These are phyloP conservation scores for Inga leiocalycina DNA, from an alignment of 306 rosid species.

Conservation along the genomic window DNA sequence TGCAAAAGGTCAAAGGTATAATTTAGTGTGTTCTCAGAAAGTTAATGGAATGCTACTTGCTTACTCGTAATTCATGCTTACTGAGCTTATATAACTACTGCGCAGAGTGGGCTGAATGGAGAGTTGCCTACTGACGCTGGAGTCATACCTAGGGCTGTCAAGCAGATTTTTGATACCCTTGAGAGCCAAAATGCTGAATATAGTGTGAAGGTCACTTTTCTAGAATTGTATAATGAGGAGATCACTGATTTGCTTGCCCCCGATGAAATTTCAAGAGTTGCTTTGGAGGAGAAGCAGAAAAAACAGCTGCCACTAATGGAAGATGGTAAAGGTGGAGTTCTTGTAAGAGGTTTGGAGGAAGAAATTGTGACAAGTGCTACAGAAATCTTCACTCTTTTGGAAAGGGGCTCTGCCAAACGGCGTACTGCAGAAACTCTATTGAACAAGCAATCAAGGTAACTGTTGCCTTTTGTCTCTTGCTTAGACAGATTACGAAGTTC, in stretches of 20 bases:
- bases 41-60: background rate
- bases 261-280: conserved; percentile 59
- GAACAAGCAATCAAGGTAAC: conserved; percentile 92
- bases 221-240: conserved; percentile 78
- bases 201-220: conserved; percentile 75
- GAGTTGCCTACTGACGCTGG: conserved; percentile 74
- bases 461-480: conserved; percentile 7
- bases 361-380: conserved; percentile 77
- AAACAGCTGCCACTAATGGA: conserved; percentile 78
- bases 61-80: background rate
- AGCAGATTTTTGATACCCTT: conserved; percentile 77
- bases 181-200: conserved; percentile 78
- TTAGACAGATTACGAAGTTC: background rate
- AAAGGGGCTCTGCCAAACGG: conserved; percentile 92
- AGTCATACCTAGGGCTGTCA: conserved; percentile 75
- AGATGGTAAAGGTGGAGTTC: conserved; percentile 86
- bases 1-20: conserved; percentile 71
- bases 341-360: conserved; percentile 78
- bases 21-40: background rate
- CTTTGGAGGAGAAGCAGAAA: conserved; percentile 67
- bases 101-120: conserved; percentile 69
- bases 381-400: conserved; percentile 78
- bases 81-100: conserved; percentile 3
- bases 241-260: conserved; percentile 78
- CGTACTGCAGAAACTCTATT: conserved; percentile 96